A percentile compares a stretch with the other conserved stretches of the same genome.
Evolutionary conservation across 169 alveolate species (phyloP).

Genomic region (Babesia bigemina): DNA sequence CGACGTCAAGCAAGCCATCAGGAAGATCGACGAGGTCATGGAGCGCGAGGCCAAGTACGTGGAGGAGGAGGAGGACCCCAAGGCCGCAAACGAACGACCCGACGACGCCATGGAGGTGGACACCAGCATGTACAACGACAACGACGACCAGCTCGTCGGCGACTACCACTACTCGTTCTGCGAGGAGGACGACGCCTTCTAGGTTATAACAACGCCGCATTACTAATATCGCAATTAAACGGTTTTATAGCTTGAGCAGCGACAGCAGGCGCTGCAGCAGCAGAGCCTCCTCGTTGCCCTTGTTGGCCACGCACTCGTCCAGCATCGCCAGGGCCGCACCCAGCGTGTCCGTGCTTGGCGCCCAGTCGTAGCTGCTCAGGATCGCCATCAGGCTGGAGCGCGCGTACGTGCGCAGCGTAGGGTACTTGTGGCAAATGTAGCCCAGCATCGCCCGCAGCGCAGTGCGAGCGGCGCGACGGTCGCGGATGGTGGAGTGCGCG

Average conservation of each 20-base stretch:
- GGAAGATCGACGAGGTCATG: constrained; percentile 30
- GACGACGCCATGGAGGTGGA: constrained; percentile 43
- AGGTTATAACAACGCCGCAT: neutral
- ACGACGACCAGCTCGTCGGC: constrained; percentile 36
- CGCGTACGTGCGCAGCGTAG: constrained; percentile 52
- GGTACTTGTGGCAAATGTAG: constrained; percentile 51
- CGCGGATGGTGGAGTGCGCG: neutral
- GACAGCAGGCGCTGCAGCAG: neutral
- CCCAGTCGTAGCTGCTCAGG: constrained; percentile 14
- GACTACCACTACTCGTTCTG: constrained; percentile 70
- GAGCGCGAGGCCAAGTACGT: constrained; percentile 45
- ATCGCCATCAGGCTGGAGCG: constrained; percentile 13
- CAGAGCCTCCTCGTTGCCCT: neutral
- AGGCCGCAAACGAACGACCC: neutral
- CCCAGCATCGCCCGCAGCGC: constrained; percentile 33
- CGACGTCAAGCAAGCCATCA: constrained; percentile 21
- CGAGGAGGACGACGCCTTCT: constrained; percentile 66
- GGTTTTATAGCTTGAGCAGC: neutral
- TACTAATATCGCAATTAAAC: constrained; percentile 5
- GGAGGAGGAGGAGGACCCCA: constrained; percentile 19
- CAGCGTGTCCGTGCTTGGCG: neutral
- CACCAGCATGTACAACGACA: constrained; percentile 26
- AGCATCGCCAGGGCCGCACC: constrained; percentile 3
- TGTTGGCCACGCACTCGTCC: neutral
- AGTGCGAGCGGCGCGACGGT: neutral